phyloP scores from a whole-genome alignment of 306 rosid genomes.

The Adenanthera pavonina region DNA sequence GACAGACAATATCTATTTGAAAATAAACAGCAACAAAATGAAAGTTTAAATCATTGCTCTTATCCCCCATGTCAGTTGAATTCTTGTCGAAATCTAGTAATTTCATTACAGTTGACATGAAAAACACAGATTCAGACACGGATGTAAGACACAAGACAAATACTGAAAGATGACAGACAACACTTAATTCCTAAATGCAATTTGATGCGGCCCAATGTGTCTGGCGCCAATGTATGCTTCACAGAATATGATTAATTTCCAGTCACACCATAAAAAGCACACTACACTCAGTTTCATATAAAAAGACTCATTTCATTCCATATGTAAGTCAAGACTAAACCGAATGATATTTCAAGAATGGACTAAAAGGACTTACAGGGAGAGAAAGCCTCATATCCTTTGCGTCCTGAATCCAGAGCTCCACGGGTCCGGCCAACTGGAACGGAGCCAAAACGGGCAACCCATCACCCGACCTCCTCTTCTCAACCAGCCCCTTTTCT shows the following conservation, averaged over 20 bases:
- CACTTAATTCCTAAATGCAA: not conserved
- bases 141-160: not conserved
- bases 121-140: not conserved
- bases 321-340: not conserved
- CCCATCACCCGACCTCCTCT: constrained; percentile 34
- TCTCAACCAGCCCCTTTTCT: constrained; percentile 55
- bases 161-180: not conserved
- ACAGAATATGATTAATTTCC: not conserved
- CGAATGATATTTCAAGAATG: not conserved
- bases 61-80: not conserved
- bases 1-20: not conserved
- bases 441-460: constrained; percentile 90
- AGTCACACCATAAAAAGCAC: not conserved
- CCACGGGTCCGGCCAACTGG: constrained; percentile 97
- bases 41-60: not conserved
- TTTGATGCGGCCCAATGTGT: not conserved
- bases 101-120: not conserved
- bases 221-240: not conserved
- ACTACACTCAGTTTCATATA: not conserved
- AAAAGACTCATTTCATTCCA: not conserved
- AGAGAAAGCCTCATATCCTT: constrained; percentile 79
- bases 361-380: constrained; percentile 59
- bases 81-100: not conserved
- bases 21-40: not conserved
- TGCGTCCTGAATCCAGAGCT: constrained; percentile 95